Conservation (phyloP, 1,284 basidiomycete species). For the Pseudozyma tsukubaensis region DNA sequence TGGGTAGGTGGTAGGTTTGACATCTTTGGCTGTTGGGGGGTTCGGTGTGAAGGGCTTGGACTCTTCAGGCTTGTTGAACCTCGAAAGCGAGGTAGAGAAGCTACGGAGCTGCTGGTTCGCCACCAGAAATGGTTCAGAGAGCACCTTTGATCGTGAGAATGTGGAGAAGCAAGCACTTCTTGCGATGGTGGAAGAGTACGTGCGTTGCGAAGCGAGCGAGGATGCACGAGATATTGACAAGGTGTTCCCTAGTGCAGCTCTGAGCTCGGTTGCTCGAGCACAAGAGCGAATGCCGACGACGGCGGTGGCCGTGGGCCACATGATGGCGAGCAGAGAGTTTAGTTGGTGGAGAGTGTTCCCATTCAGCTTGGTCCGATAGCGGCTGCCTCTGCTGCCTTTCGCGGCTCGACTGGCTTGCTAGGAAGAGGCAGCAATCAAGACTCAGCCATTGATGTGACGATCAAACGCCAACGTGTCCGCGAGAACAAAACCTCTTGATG, state of each 20-base stretch:
- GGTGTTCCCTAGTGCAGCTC: constrained; percentile 9
- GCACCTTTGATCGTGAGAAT: background rate
- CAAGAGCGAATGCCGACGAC: constrained; percentile 36
- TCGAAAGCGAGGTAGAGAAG: constrained; percentile 10
- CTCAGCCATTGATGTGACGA: constrained; percentile 8
- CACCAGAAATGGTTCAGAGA: background rate
- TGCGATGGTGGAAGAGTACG: background rate
- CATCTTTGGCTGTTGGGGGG: constrained; percentile 2
- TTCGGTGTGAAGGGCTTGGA: constrained; percentile 5
- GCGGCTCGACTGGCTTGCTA: background rate
- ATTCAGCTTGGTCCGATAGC: background rate
- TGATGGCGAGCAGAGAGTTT: constrained; percentile 8
- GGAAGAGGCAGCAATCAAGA: background rate
- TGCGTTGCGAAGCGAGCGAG: constrained; percentile 2
- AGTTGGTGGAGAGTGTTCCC: background rate
- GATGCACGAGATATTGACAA: constrained; percentile 20
- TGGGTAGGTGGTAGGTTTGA: background rate
- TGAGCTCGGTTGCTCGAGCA: constrained; percentile 15
- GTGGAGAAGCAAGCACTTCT: background rate
- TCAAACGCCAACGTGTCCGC: background rate
- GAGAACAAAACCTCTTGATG: background rate
- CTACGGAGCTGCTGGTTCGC: background rate
- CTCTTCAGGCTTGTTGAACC: constrained; percentile 15
- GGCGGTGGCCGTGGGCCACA: constrained; percentile 38
- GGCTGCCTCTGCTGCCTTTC: background rate